Evolutionary conservation across 257 asterid genomes (phyloP), one percentile per base, ranked within the genome.

Genomic region (Avicennia marina): DNA sequence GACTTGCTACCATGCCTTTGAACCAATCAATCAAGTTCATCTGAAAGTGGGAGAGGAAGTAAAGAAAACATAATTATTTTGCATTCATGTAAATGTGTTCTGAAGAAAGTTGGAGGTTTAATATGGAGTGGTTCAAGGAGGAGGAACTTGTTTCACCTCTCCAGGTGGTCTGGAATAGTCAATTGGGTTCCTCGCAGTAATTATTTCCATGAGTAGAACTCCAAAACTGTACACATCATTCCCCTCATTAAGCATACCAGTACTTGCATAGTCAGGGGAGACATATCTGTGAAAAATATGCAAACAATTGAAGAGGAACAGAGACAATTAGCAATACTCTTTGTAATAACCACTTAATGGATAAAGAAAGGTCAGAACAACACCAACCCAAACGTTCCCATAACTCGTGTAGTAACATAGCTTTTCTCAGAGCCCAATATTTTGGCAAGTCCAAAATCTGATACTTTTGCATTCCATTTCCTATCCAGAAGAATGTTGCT

Each of bases 351-450:
- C 7, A 38, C 27, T 32, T 21, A 31, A 22, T 3, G 41, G 34
- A 53, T 36, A 55, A 17, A 19, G 33, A 54, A 32, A 20, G 79
- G 31, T 21, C 7, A 12, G 59, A 69, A 75, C n/a, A n/a, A 31
- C 46, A 72, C 94, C 26, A 62, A 93, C 99, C 99, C 99, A 63
- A 93, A 93, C 43, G 99, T 93, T 60, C 99, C 99, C 99, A 93
- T 93, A 60, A 93, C 99, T 58, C 99, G 87, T 18, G 99, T 93
- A 47, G 96, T 93, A 63, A 89, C 99, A 2, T 73, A 81, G 83
- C 96, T 88, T 75, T 80, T 93, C 90, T 86, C 99, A 1, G 97
- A 57, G 60, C 86, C 96, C 61, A 93, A 53, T 22, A 93, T 71
- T 69, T 93, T 93, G 65, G 99, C 99, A 44, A 93, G 95, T 61